Conservation (phyloP, 2,329 filamentous ascomycete species). For the Paecilomyces sp. region DNA sequence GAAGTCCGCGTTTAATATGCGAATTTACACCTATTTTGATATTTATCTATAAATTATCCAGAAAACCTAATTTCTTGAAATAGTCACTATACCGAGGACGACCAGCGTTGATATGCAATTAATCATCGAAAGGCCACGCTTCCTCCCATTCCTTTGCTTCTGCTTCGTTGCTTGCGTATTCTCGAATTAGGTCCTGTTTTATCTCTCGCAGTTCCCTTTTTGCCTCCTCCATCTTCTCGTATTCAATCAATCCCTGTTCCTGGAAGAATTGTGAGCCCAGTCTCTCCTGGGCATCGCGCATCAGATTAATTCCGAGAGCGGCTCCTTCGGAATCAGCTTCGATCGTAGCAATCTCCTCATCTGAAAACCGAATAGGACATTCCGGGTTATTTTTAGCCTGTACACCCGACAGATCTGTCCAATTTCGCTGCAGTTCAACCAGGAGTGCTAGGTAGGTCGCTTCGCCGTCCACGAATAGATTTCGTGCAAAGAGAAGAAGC, state of each 20-base stretch:
- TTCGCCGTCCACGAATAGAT: conserved; percentile 28
- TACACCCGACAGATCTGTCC: conserved; percentile 15
- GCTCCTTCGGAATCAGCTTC: conserved; percentile 18
- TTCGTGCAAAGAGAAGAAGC: conserved; percentile 23
- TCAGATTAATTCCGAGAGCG: conserved; percentile 18
- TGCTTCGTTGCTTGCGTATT: conserved; percentile 3
- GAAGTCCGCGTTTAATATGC: too few species aligned
- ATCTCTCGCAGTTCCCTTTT: conserved; percentile 1
- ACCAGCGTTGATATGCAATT: background rate
- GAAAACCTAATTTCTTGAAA: background rate
- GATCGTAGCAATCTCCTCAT: conserved; percentile 14
- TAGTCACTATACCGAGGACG: background rate
- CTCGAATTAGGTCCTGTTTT: conserved; percentile 1
- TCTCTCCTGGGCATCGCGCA: conserved; percentile 16
- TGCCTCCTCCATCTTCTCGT: conserved; percentile 1
- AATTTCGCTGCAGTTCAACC: conserved; percentile 18
- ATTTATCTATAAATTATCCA: too few species aligned
- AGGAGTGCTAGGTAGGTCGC: conserved; percentile 13
- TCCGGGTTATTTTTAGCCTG: conserved; percentile 1
- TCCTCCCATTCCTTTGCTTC: conserved; percentile 1
- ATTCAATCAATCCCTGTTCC: conserved; percentile 3
- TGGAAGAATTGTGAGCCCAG: conserved; percentile 9
- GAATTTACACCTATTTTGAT: too few species aligned
- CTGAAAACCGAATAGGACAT: conserved; percentile 17
- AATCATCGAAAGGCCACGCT: conserved; percentile 7